Evolutionary conservation across 305 asterid species (phyloP).

Genomic region (Fraxinus dipetala): DNA sequence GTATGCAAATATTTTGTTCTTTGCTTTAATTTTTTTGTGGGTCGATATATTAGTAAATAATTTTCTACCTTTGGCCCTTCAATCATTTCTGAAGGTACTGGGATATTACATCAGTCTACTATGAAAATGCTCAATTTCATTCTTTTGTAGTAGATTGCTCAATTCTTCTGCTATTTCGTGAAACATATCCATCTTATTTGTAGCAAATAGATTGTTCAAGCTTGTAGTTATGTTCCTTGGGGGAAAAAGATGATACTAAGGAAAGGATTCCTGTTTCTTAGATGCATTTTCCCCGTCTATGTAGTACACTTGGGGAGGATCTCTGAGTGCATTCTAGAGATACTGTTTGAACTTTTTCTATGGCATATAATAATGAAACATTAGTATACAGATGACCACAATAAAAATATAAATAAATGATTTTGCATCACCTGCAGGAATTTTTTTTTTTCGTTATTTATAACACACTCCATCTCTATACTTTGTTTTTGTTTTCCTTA

Average conservation of each 20-base stretch:
- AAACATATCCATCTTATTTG: neutral
- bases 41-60: neutral
- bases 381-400: neutral
- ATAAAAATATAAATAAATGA: neutral
- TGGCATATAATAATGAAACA: neutral
- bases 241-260: neutral
- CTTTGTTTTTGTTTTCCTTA: neutral
- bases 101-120: neutral
- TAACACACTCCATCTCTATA: neutral
- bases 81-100: neutral
- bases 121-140: neutral
- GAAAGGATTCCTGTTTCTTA: neutral
- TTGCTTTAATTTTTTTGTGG: neutral
- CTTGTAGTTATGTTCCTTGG: neutral
- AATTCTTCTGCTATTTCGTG: neutral
- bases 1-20: neutral
- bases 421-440: constrained; percentile 6
- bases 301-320: neutral
- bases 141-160: neutral
- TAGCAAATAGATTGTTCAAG: neutral
- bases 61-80: neutral
- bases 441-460: neutral
- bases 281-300: neutral
- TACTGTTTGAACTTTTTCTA: neutral
- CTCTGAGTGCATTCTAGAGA: neutral